phyloP scores from a whole-genome alignment of 1,284 basidiomycete species.

The Neotropicomus parvogracilis region DNA sequence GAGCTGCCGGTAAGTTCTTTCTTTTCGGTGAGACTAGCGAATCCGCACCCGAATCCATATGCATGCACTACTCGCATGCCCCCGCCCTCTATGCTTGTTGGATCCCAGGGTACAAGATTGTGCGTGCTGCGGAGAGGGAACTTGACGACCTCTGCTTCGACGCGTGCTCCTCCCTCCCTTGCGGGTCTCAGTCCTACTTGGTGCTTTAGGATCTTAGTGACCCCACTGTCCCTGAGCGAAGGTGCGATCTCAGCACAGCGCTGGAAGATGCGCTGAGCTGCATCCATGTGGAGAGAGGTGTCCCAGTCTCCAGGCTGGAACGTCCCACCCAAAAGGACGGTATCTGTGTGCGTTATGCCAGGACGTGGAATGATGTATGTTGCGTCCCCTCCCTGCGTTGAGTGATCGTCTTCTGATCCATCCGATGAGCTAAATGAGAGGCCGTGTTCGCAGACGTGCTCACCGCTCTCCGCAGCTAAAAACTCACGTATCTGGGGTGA shows the following conservation, averaged over 20 bases:
- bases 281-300: constrained; percentile 42
- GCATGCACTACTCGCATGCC: constrained; percentile 54
- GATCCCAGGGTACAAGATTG: constrained; percentile 31
- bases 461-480: constrained; percentile 23
- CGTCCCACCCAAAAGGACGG: constrained; percentile 55
- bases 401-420: constrained; percentile 14
- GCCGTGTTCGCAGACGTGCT: neutral
- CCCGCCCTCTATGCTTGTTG: constrained; percentile 21
- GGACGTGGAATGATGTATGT: constrained; percentile 58
- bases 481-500: constrained; percentile 47
- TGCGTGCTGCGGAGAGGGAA: constrained; percentile 36
- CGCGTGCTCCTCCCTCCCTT: constrained; percentile 53
- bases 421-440: neutral
- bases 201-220: constrained; percentile 49
- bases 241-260: constrained; percentile 41
- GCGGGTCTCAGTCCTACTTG: constrained; percentile 63
- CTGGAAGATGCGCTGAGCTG: constrained; percentile 44
- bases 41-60: constrained; percentile 59
- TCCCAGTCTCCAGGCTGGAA: constrained; percentile 49
- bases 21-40: neutral
- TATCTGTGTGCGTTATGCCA: constrained; percentile 29
- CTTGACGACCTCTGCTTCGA: constrained; percentile 49
- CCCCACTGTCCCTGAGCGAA: constrained; percentile 33
- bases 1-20: constrained; percentile 1
- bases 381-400: constrained; percentile 20